Conservation (phyloP, 2,329 filamentous ascomycete species). For the Ceratocystis alfenasii region DNA sequence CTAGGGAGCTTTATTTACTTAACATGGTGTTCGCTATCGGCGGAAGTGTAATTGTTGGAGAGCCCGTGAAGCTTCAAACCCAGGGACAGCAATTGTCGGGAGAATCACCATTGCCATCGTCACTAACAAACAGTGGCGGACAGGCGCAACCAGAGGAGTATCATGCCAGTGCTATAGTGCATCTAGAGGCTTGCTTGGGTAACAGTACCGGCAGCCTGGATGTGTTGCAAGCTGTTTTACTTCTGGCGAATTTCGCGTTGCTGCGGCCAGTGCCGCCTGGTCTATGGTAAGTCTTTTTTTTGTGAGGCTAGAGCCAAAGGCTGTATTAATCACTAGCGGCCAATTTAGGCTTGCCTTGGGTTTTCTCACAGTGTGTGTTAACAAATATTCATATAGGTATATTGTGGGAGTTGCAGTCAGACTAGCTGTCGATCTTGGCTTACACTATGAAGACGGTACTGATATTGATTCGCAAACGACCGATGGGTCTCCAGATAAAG, state of each 20-base stretch:
- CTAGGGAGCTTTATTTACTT: conserved; percentile 79
- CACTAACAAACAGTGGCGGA: conserved; percentile 28
- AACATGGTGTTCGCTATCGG: conserved; percentile 98
- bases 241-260: conserved; percentile 83
- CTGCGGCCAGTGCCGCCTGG: conserved; percentile 84
- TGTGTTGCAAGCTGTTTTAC: conserved; percentile 81
- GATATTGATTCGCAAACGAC: conserved; percentile 36
- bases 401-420: conserved; percentile 90
- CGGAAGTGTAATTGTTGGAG: conserved; percentile 75
- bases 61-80: conserved; percentile 41
- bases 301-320: not conserved
- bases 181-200: conserved; percentile 76
- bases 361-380: not conserved
- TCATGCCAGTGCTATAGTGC: conserved; percentile 84
- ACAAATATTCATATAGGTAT: conserved; percentile 42
- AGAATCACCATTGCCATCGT: conserved; percentile 22
- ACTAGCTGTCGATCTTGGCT: conserved; percentile 76
- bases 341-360: conserved; percentile 8
- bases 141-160: conserved; percentile 83
- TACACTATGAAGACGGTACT: conserved; percentile 83
- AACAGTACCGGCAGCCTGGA: conserved; percentile 81
- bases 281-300: conserved; percentile 49
- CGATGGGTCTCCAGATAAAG: conserved; percentile 20
- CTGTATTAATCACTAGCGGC: not conserved
- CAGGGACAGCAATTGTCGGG: conserved; percentile 25